Base-by-base conservation (phyloP, 148 eudicot species). In the Nepenthes gracilis region DNA sequence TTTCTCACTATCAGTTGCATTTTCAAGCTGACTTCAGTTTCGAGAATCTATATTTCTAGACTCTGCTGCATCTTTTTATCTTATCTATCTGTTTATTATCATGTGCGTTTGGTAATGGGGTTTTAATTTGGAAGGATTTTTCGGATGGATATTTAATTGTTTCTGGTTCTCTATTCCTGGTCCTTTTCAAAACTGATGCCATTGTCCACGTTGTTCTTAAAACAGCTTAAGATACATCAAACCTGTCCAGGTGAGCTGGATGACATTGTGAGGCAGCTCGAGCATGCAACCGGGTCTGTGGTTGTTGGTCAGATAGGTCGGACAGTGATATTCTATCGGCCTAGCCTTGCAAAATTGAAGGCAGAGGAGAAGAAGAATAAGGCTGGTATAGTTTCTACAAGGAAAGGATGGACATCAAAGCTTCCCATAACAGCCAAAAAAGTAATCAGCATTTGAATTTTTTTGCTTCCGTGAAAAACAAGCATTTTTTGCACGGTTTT, bases 291-390 rank as follows among this genome's bases (percentile, higher is more conserved):
- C 36, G 95, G 89, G 11, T 86, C 95, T 3, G 83, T 82, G 43
- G 88, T 64, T 23, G 89, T 93, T 61, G 73, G 83, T 55, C 85
- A 78, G 71, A 86, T 93, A 66, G 96, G 99, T 52, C 82, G 96
- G 60, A 86, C 85, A 6, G 95, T 88, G 64, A 93, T 93, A 59
- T 82, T 93, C n/a, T 93, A 93, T 63, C 70, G 96, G 57, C 99
- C 99, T 6, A 93, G 99, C 75, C 35, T 88, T 65, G 66, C 84
- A 14, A 88, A 84, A 67, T 54, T 86, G 57, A 76, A 84, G 76
- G 96, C 82, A 12, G 99, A 81, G 62, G 82, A 86, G 88, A 93
- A 84, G 71, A 93, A 71, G 85, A 83, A 78, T 64, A 78, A 76
- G 68, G 64, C 75, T 67, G 82, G 78, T 57, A 74, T 59, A 57